These are phyloP conservation scores for Manihot esculenta DNA, from an alignment of 441 rosid genomes.

Conservation along the genomic window DNA sequence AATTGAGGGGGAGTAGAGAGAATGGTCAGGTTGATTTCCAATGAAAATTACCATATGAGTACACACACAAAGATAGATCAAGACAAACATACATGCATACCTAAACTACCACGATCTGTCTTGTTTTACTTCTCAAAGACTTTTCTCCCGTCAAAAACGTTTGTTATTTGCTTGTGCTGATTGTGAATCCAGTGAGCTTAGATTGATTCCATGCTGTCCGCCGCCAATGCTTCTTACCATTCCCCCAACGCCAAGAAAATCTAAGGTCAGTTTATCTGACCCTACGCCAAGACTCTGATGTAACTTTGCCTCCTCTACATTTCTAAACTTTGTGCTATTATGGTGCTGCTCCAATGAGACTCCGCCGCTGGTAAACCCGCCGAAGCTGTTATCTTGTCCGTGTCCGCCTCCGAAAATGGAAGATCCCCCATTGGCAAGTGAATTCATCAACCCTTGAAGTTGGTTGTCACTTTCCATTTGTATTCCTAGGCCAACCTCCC, in stretches of 20 bases:
- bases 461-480: slow-evolving; percentile 37
- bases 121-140: not conserved
- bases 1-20: too few species aligned
- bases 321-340: slow-evolving; percentile 7
- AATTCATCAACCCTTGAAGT: slow-evolving; percentile 49
- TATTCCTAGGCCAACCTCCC: slow-evolving; percentile 14
- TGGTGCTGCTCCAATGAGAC: slow-evolving; percentile 20
- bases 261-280: slow-evolving; percentile 61
- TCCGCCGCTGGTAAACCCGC: slow-evolving; percentile 31
- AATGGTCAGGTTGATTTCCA: too few species aligned
- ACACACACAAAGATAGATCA: not conserved
- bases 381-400: slow-evolving; percentile 37
- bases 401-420: slow-evolving; percentile 43
- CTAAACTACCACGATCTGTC: slow-evolving; percentile 14
- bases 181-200: slow-evolving; percentile 34
- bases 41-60: too few species aligned
- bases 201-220: slow-evolving; percentile 42
- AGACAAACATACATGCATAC: slow-evolving; percentile 19
- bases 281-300: slow-evolving; percentile 30
- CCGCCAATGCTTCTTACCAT: slow-evolving; percentile 53
- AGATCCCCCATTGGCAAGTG: slow-evolving; percentile 42
- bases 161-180: slow-evolving; percentile 30
- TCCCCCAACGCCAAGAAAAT: slow-evolving; percentile 75
- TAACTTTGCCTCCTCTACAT: slow-evolving; percentile 27
- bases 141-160: slow-evolving; percentile 24